Evolutionary conservation across 768 basidiomycete species (phyloP).

Genomic region (Pleurotus cornucopiae): DNA sequence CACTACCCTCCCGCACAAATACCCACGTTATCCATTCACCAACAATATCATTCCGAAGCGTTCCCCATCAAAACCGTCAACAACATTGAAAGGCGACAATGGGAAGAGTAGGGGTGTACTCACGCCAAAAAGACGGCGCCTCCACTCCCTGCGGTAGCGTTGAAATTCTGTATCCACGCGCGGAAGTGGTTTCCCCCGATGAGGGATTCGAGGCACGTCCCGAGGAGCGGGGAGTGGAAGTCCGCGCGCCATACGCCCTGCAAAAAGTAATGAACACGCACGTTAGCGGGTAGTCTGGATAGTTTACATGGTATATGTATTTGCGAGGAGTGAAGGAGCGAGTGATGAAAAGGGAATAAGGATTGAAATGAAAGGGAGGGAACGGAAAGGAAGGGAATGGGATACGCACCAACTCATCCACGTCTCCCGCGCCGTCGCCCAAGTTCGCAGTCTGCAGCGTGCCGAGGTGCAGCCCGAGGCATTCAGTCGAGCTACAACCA

Average conservation of each 20-base stretch:
- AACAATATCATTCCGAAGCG: no score
- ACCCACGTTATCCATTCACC: no score
- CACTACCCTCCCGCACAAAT: slow-evolving; percentile 20
- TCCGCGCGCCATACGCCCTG: slow-evolving; percentile 68
- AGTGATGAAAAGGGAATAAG: no score
- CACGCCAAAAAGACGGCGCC: slow-evolving; percentile 61
- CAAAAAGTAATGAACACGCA: no score
- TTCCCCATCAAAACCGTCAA: no score
- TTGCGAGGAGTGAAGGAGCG: no score
- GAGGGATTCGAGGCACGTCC: slow-evolving; percentile 77
- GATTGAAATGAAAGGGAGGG: no score
- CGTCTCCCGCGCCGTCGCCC: slow-evolving; percentile 70
- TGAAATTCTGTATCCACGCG: slow-evolving; percentile 43
- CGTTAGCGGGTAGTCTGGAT: no score
- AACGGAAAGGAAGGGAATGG: neutral
- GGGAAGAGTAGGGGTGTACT: slow-evolving; percentile 12
- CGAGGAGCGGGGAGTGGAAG: slow-evolving; percentile 55
- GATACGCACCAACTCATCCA: slow-evolving; percentile 43
- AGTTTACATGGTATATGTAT: no score
- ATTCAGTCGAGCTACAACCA: slow-evolving; percentile 40
- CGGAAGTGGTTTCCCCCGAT: slow-evolving; percentile 79
- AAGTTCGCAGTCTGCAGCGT: slow-evolving; percentile 66
- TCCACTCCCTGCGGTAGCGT: slow-evolving; percentile 40
- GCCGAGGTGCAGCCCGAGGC: slow-evolving; percentile 69
- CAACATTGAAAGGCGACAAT: neutral